Conservation (phyloP, 371 early-diverging fungal genomes). For the Mortierella sp. region DNA sequence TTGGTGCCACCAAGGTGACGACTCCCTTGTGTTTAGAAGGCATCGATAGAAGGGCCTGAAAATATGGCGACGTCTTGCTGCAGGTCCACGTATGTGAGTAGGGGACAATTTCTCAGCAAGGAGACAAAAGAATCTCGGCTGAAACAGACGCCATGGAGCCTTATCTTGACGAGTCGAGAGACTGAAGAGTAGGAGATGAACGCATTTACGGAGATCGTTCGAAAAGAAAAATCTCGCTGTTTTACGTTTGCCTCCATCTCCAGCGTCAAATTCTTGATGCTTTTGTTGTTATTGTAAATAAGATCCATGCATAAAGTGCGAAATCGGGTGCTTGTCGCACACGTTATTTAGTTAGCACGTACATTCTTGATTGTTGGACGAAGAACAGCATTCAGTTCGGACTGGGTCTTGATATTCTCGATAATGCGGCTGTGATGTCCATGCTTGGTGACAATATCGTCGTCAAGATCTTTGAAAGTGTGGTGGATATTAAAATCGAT, state of each 20-base stretch:
- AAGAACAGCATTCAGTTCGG: slow-evolving; percentile 11
- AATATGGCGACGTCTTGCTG: slow-evolving; percentile 9
- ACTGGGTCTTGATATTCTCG: background rate
- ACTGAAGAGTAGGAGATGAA: background rate
- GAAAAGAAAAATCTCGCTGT: background rate
- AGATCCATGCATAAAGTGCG: slow-evolving; percentile 15
- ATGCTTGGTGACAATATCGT: slow-evolving; percentile 3
- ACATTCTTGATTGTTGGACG: slow-evolving; percentile 10
- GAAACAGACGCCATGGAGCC: background rate
- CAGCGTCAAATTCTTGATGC: slow-evolving; percentile 1
- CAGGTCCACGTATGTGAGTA: slow-evolving; percentile 8
- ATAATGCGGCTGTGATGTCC: slow-evolving; percentile 16
- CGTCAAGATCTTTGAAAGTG: background rate
- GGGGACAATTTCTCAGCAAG: slow-evolving; percentile 9
- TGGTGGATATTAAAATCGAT: slow-evolving; percentile 11
- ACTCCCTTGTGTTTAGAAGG: slow-evolving; percentile 23
- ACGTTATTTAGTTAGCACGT: background rate
- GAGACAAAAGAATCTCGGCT: slow-evolving; percentile 11
- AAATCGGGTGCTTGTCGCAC: background rate
- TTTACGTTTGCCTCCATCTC: background rate
- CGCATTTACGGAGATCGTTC: background rate
- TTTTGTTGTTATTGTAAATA: slow-evolving; percentile 9
- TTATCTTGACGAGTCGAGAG: background rate
- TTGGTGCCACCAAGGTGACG: background rate
- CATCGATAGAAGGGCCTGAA: slow-evolving; percentile 17